Base-by-base conservation (phyloP, 2,329 filamentous ascomycete species). In the Pyrenochaeta sp. region DNA sequence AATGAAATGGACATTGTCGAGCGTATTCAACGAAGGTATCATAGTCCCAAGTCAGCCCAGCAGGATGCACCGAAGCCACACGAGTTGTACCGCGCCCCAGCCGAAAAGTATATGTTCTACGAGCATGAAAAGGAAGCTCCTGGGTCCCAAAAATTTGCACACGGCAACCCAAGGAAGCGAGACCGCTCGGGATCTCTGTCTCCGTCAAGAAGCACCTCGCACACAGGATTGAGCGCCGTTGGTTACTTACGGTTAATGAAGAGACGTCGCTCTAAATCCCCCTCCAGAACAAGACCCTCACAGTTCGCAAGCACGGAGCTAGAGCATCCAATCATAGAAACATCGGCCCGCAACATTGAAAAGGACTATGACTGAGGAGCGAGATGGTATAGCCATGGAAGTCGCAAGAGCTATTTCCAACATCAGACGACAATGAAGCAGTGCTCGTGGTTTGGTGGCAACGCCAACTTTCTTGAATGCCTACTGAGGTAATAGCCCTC, bases 11-110 rank as follows among this genome's bases (percentile, higher is more conserved):
- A 50, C 3, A 53, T 32, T 3, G 31, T 51, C 2, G 41, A 56
- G 12, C 52, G 53, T 3, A 52, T 59, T 15, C 41, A 41, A 10
- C 14, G 32, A 30, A 48, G 51, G 48, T 58, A 62, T 36, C 35
- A 32, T 7, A n/a, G 35, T 14, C 33, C 40, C 2, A 9, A 21
- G 17, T 12, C 15, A 21, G 23, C 9, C 17, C 36, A 27, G 20
- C 21, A 45, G 12, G 15, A 23, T 21, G 17, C 27, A 20, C 2
- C 17, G 29, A 18, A 3, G 36, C 11, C 14, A 20, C 41, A 39
- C 32, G 35, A 18, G 14, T 10, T 21, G 32, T n/a, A 42, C 27
- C 30, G 30, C 23, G 27, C 23, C n/a, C 42, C 42, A 3, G 27
- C 37, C 15, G 21, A 52, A 0, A 21, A 43, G 4, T 35, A 2